A percentile compares a stretch with the other conserved stretches of the same genome.
Evolutionary conservation across 352 stramenopile species (phyloP).

Genomic region (Hyaloperonospora brassicae): DNA sequence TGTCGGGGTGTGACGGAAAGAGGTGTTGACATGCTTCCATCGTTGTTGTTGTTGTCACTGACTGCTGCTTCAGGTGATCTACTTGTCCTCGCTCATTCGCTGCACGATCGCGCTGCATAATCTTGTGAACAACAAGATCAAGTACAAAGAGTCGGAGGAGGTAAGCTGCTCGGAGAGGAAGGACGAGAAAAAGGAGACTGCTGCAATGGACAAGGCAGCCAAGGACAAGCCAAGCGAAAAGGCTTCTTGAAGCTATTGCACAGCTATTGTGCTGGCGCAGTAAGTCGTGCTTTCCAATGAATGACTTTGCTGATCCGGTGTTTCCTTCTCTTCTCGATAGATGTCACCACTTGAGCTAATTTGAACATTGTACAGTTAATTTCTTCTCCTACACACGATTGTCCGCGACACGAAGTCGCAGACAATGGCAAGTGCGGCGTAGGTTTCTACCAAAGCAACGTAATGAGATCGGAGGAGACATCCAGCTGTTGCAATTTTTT

Average conservation of each 20-base stretch:
- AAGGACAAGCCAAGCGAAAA: slow-evolving; percentile 46
- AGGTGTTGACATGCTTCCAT: slow-evolving; percentile 5
- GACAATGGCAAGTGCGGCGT: too few relatives aligned
- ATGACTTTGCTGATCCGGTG: not conserved
- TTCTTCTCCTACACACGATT: too few relatives aligned
- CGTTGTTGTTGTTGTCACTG: slow-evolving; percentile 4
- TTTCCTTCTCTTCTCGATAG: too few relatives aligned
- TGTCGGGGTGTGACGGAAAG: not conserved
- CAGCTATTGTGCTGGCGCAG: slow-evolving; percentile 12
- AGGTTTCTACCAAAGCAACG: too few relatives aligned
- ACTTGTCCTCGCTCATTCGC: slow-evolving; percentile 95
- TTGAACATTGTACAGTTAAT: too few relatives aligned
- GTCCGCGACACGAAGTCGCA: too few relatives aligned
- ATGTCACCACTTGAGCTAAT: too few relatives aligned
- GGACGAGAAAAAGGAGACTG: slow-evolving; percentile 21
- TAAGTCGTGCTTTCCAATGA: slow-evolving; percentile 12
- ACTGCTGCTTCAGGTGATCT: slow-evolving; percentile 80
- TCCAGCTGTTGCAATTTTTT: too few relatives aligned
- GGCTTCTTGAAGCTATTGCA: slow-evolving; percentile 31
- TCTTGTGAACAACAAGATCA: slow-evolving; percentile 99
- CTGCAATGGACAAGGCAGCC: slow-evolving; percentile 19
- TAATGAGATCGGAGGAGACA: too few relatives aligned
- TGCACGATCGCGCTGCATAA: slow-evolving; percentile 98
- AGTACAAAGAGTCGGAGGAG: slow-evolving; percentile 89
- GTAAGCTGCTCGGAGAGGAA: slow-evolving; percentile 65